These are phyloP conservation scores for Claviceps quebecensis DNA, from an alignment of 2,329 filamentous ascomycete genomes.

Conservation along the genomic window DNA sequence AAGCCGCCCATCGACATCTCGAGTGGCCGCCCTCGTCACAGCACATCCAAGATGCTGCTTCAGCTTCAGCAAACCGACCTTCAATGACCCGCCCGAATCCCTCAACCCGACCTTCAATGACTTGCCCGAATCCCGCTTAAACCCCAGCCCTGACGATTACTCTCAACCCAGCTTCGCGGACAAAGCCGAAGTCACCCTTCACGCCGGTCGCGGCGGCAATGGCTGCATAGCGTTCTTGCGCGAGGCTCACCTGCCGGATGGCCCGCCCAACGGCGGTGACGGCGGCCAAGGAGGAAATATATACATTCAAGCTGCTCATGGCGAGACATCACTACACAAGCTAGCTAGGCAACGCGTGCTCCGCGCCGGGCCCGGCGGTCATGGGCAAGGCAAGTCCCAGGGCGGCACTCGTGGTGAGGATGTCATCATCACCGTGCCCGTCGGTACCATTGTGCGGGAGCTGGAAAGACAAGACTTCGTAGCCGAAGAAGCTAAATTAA, in stretches of 20 bases:
- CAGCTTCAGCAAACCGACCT: conserved; percentile 14
- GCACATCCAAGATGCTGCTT: conserved; percentile 1
- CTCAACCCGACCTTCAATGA: conserved; percentile 15
- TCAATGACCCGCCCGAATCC: conserved; percentile 19
- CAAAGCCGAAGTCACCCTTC: conserved; percentile 62
- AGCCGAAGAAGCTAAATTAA: conserved; percentile 41
- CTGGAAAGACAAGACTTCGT: conserved; percentile 65
- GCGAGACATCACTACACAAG: conserved; percentile 89
- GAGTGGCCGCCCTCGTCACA: neutral
- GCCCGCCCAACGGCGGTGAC: conserved; percentile 88
- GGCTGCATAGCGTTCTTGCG: conserved; percentile 90
- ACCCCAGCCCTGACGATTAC: conserved; percentile 76
- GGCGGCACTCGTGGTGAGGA: conserved; percentile 76
- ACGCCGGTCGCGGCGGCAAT: conserved; percentile 71
- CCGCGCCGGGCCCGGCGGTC: conserved; percentile 61
- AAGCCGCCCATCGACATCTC: conserved; percentile 3
- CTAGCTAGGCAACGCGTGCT: conserved; percentile 63
- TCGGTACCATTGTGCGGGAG: conserved; percentile 83
- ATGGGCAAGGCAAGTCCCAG: conserved; percentile 59
- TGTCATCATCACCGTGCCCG: conserved; percentile 75
- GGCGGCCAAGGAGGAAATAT: conserved; percentile 83
- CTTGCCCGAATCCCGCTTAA: conserved; percentile 46
- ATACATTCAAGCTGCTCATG: conserved; percentile 84
- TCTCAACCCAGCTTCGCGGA: conserved; percentile 73
- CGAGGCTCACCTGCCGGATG: conserved; percentile 78